These are phyloP conservation scores for Crithidia thermophila DNA, from an alignment of 208 protist genomes.

Conservation along the genomic window DNA sequence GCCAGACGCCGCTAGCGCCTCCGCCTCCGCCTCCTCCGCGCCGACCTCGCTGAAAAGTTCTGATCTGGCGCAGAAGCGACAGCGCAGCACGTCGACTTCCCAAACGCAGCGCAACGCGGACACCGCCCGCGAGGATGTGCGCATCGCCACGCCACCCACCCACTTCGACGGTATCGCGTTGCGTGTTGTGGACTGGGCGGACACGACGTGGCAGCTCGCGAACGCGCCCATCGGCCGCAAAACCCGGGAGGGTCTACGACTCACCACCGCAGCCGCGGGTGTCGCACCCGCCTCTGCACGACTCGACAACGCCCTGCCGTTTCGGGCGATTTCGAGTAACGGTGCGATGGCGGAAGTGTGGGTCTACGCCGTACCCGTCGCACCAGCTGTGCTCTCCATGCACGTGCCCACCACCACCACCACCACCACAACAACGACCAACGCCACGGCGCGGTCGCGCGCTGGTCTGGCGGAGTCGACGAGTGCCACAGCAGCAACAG, in stretches of 20 bases:
- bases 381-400: neutral
- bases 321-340: constrained; percentile 18
- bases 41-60: too few relatives aligned
- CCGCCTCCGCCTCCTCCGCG: too few relatives aligned
- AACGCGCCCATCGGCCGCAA: constrained; percentile 10
- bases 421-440: neutral
- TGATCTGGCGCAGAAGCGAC: too few relatives aligned
- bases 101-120: too few relatives aligned
- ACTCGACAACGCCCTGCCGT: neutral
- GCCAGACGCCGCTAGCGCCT: too few relatives aligned
- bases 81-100: too few relatives aligned
- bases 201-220: constrained; percentile 12
- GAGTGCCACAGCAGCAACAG: neutral
- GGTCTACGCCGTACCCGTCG: constrained; percentile 3
- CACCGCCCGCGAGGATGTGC: neutral
- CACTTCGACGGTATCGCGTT: constrained; percentile 27
- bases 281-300: neutral
- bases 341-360: constrained; percentile 9
- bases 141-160: neutral
- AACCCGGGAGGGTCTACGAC: too few relatives aligned
- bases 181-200: constrained; percentile 4
- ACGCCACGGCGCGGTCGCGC: neutral
- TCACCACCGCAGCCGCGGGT: too few relatives aligned
- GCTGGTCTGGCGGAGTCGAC: too few relatives aligned
- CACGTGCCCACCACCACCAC: neutral